Percentiles rank a stretch among this genome's conserved stretches.
Evolutionary conservation across 768 basidiomycete species (phyloP).

Genomic region (Boletus tomentosulus): DNA sequence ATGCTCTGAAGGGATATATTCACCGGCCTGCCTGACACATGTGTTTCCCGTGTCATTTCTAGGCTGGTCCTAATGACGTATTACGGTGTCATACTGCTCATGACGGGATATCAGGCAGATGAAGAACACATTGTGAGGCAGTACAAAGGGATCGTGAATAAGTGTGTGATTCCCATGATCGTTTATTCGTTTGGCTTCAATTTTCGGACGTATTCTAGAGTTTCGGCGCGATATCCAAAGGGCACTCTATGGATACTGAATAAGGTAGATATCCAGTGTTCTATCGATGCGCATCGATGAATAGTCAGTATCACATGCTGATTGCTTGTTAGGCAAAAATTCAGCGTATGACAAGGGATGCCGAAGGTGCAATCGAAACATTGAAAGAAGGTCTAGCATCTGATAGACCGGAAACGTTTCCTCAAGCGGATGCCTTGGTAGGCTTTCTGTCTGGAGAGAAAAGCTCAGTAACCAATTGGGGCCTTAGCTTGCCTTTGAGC

Average conservation of each 20-base stretch:
- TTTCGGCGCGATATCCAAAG: slow-evolving; percentile 55
- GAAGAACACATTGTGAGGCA: slow-evolving; percentile 58
- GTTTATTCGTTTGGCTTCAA: background rate
- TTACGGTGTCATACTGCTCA: slow-evolving; percentile 62
- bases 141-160: slow-evolving; percentile 61
- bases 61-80: slow-evolving; percentile 82
- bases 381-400: slow-evolving; percentile 55
- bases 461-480: background rate
- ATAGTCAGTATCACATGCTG: background rate
- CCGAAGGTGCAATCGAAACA: slow-evolving; percentile 60
- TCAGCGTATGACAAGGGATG: slow-evolving; percentile 64
- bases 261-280: slow-evolving; percentile 36
- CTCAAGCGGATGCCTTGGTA: slow-evolving; percentile 71
- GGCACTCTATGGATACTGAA: slow-evolving; percentile 76
- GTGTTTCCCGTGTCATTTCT: background rate
- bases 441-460: background rate
- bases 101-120: slow-evolving; percentile 75
- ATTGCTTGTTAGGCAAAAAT: slow-evolving; percentile 55
- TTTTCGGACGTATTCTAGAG: slow-evolving; percentile 30
- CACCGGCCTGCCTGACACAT: background rate
- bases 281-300: background rate
- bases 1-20: background rate
- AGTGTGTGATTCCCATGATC: slow-evolving; percentile 35
- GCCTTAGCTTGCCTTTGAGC: slow-evolving; percentile 65
- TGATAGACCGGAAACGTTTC: slow-evolving; percentile 50